These are phyloP conservation scores for Galerina marginata DNA, from an alignment of 768 basidiomycete species.

Conservation along the genomic window DNA sequence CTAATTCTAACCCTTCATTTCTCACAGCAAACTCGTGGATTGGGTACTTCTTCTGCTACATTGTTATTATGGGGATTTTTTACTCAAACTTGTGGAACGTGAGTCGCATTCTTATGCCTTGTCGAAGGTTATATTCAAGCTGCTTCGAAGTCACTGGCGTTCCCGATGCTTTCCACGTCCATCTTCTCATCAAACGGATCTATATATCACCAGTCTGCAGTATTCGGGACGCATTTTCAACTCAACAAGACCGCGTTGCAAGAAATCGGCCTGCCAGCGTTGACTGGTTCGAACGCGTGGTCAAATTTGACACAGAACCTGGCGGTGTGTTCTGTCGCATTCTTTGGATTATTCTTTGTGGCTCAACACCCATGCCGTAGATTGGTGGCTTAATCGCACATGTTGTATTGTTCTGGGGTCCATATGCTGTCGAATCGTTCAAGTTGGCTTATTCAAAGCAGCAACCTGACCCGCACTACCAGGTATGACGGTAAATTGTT, in stretches of 20 bases:
- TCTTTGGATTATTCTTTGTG: background rate
- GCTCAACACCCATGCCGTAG: constrained; percentile 26
- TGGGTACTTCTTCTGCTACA: constrained; percentile 57
- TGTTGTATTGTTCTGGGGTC: constrained; percentile 61
- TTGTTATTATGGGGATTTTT: constrained; percentile 59
- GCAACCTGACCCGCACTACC: constrained; percentile 63
- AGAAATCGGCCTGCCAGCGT: constrained; percentile 51
- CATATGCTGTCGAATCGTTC: constrained; percentile 54
- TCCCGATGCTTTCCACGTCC: constrained; percentile 66
- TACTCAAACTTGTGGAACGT: constrained; percentile 70
- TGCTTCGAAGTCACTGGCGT: constrained; percentile 47
- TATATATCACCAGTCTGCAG: constrained; percentile 55
- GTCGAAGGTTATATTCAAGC: background rate
- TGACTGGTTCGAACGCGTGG: constrained; percentile 63
- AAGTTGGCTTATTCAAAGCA: constrained; percentile 48
- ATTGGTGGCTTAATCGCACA: constrained; percentile 67
- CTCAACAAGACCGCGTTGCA: constrained; percentile 61
- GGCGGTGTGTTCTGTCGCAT: constrained; percentile 36
- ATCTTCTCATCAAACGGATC: constrained; percentile 62
- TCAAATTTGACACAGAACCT: constrained; percentile 52
- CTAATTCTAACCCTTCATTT: background rate
- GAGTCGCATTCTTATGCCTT: constrained; percentile 18
- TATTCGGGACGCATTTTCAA: constrained; percentile 55
- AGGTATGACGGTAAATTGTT: constrained; percentile 31
- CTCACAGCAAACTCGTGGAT: constrained; percentile 60